Evolutionary conservation across 2,329 filamentous ascomycete genomes (phyloP), one percentile per base, ranked within the genome.

Genomic region (Bipolaris bicolor): DNA sequence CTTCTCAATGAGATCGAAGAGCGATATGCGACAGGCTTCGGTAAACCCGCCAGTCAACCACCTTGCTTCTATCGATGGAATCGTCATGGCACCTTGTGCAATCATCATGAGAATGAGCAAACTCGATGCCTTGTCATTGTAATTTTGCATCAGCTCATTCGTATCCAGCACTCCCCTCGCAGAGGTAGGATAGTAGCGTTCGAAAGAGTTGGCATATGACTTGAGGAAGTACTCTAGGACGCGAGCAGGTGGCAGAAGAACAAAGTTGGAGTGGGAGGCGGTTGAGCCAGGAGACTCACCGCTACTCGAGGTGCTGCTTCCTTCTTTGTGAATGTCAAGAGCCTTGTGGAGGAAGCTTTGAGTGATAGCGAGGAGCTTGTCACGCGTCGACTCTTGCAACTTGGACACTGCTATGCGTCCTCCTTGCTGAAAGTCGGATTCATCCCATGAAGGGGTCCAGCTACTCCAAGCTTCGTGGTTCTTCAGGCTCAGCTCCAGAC

Each of bases 1-100:
- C 71, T 88, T 89, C 75, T 90, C 88, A 49, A 90, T 88, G 5
- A 88, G 83, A 66, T 90, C 88, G 67, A 89, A 90, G 10, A 91
- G 80, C 1, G 87, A 89, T 63, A 90, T 89, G 40, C 88, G 86
- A 69, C 88, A 90, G 3, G 87, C 89, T 74, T 90, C 88, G 0
- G 86, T 87, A 54, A 91, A 76, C 0, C 88, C 88, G 1, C 86
- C 85, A 4, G 87, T 86, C 11, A 91, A 78, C 71, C 84, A 86
- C 39, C 87, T 80, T 1, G 88, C 87, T 74, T 90, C 88, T 0
- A 84, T 79, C 37, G 84, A 86, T 3, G 87, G 85, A 49, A 89
- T 85, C n/a, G 83, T 82, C 55, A 86, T 85, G 9, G 88, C 88
- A 15, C 88, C 88, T 65, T 89, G 87, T 1, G 88, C 88, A 53